These are phyloP conservation scores for Sideroxylon spinosum DNA, from an alignment of 179 eudicot species.

Conservation along the genomic window DNA sequence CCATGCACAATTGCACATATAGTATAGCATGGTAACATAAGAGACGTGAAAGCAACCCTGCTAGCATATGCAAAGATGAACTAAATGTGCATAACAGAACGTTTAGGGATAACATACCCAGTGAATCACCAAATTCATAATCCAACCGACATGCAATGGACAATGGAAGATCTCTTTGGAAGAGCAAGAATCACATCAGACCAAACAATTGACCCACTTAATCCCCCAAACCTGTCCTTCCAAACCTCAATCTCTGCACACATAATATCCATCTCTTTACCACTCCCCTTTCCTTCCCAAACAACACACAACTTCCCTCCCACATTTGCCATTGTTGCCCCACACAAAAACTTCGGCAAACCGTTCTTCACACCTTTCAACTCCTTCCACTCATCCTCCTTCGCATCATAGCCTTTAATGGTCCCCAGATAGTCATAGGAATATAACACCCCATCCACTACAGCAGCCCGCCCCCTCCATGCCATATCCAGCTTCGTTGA, in stretches of 20 bases:
- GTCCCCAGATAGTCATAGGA: slow-evolving; percentile 88
- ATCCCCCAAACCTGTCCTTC: slow-evolving; percentile 51
- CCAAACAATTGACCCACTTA: slow-evolving; percentile 63
- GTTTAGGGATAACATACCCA: slow-evolving; percentile 3
- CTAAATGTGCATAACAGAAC: background rate
- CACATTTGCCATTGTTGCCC: slow-evolving; percentile 80
- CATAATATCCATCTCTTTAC: slow-evolving; percentile 62
- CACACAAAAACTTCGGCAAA: slow-evolving; percentile 85
- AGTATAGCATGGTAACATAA: background rate
- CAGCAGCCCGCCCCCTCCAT: slow-evolving; percentile 83
- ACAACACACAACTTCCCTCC: slow-evolving; percentile 74
- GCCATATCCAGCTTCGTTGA: slow-evolving; percentile 67
- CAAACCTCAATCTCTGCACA: slow-evolving; percentile 71
- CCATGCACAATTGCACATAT: slow-evolving; percentile 6
- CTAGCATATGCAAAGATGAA: background rate
- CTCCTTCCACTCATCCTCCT: slow-evolving; percentile 66
- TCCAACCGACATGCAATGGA: slow-evolving; percentile 64
- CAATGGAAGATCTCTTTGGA: slow-evolving; percentile 59
- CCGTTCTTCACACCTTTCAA: slow-evolving; percentile 62
- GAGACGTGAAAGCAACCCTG: background rate
- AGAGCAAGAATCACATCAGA: slow-evolving; percentile 52
- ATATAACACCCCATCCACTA: slow-evolving; percentile 70
- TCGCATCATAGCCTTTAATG: slow-evolving; percentile 71
- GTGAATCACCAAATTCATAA: slow-evolving; percentile 35
- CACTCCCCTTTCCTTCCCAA: slow-evolving; percentile 67